Conservation (phyloP, 2,329 filamentous ascomycete species). For the Neofusicoccum sp. region DNA sequence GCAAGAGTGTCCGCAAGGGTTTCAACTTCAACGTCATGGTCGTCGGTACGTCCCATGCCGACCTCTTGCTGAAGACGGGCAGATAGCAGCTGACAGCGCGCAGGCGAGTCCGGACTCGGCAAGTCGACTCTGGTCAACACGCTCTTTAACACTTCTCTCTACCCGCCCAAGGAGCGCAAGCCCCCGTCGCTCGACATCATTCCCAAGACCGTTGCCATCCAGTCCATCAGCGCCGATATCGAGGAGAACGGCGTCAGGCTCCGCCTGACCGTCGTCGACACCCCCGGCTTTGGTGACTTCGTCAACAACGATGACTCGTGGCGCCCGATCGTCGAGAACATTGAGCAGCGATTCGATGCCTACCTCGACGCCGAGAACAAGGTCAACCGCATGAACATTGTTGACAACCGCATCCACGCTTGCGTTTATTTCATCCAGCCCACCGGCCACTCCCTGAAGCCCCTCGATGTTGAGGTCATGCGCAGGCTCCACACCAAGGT, state of each 20-base stretch:
- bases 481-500: conserved; percentile 99
- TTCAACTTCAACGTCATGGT: conserved; percentile 99
- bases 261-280: conserved; percentile 94
- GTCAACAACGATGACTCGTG: conserved; percentile 99
- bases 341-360: conserved; percentile 97
- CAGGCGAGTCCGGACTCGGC: conserved; percentile 97
- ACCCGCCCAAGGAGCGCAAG: conserved; percentile 98
- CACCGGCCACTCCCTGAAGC: conserved; percentile 97
- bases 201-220: conserved; percentile 72
- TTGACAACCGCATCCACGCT: conserved; percentile 98
- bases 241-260: conserved; percentile 98
- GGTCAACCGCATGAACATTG: conserved; percentile 99
- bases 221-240: conserved; percentile 65
- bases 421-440: conserved; percentile 99
- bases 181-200: conserved; percentile 96
- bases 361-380: conserved; percentile 99
- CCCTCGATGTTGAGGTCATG: conserved; percentile 99
- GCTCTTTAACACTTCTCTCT: conserved; percentile 98
- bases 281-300: conserved; percentile 97
- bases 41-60: conserved; percentile 67
- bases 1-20: conserved; percentile 99
- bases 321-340: conserved; percentile 99
- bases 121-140: conserved; percentile 99
- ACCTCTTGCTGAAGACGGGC: not conserved
- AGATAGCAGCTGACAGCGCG: not conserved